These are phyloP conservation scores for Candida piceae DNA, from an alignment of 805 yeast genomes.

Conservation along the genomic window DNA sequence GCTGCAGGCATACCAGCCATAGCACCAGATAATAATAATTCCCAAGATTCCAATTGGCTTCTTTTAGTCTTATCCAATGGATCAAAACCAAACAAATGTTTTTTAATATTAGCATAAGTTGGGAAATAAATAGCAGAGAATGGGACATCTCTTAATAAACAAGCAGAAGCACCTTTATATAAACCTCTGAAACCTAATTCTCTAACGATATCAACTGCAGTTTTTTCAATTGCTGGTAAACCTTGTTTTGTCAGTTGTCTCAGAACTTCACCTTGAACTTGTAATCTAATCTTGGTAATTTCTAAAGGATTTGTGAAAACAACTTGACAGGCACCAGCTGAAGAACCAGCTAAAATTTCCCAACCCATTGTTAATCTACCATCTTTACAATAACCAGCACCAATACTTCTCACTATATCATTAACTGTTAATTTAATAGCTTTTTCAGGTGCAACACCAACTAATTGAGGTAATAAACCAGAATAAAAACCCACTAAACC, in stretches of 20 bases:
- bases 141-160: constrained; percentile 91
- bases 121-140: constrained; percentile 97
- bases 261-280: constrained; percentile 76
- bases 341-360: constrained; percentile 85
- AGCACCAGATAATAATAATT: constrained; percentile 82
- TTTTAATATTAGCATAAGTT: constrained; percentile 88
- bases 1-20: constrained; percentile 98
- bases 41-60: constrained; percentile 69
- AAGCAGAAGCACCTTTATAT: constrained; percentile 88
- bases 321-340: constrained; percentile 96
- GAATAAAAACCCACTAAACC: constrained; percentile 85
- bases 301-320: constrained; percentile 94
- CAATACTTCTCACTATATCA: constrained; percentile 74
- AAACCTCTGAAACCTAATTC: constrained; percentile 80
- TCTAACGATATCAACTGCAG: constrained; percentile 69
- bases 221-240: constrained; percentile 30
- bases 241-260: constrained; percentile 34
- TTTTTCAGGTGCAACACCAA: constrained; percentile 98
- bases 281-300: constrained; percentile 90
- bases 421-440: constrained; percentile 94
- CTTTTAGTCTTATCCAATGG: constrained; percentile 58
- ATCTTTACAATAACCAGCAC: constrained; percentile 46
- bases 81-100: constrained; percentile 74
- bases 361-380: constrained; percentile 48
- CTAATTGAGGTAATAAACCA: constrained; percentile 88